phyloP scores from a whole-genome alignment of 2,329 filamentous ascomycete species.

The Alternaria gansuensis region DNA sequence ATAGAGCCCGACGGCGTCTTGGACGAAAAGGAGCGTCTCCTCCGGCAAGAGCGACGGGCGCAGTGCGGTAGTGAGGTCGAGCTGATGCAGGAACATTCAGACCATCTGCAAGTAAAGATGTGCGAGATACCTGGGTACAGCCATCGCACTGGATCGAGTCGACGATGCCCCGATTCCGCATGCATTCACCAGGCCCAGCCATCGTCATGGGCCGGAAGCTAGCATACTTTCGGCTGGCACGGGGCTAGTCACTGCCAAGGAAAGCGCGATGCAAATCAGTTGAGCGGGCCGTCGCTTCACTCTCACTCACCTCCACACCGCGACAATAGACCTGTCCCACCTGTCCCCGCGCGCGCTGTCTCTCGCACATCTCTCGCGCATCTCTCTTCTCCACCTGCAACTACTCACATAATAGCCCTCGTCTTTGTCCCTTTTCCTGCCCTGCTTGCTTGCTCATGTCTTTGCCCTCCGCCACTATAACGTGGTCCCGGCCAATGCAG shows the following conservation, averaged over 20 bases:
- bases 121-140: constrained; percentile 25
- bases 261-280: constrained; percentile 21
- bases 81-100: constrained; percentile 96
- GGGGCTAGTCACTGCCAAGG: constrained; percentile 18
- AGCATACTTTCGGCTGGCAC: constrained; percentile 17
- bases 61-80: constrained; percentile 95
- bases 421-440: constrained; percentile 9
- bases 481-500: constrained; percentile 42
- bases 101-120: constrained; percentile 32
- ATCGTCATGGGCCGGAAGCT: constrained; percentile 32
- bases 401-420: constrained; percentile 29
- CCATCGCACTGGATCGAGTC: constrained; percentile 20
- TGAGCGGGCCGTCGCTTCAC: constrained; percentile 32
- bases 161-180: constrained; percentile 12
- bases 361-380: background rate
- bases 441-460: constrained; percentile 36
- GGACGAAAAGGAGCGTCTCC: constrained; percentile 94
- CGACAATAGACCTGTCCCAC: constrained; percentile 14
- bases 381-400: constrained; percentile 13
- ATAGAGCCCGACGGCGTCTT: constrained; percentile 96
- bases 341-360: constrained; percentile 12
- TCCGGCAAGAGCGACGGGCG: constrained; percentile 91
- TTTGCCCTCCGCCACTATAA: constrained; percentile 39
- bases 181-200: constrained; percentile 26
- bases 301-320: constrained; percentile 24